These are phyloP conservation scores for Knufia petricola DNA, from an alignment of 2,329 filamentous ascomycete genomes.

Conservation along the genomic window DNA sequence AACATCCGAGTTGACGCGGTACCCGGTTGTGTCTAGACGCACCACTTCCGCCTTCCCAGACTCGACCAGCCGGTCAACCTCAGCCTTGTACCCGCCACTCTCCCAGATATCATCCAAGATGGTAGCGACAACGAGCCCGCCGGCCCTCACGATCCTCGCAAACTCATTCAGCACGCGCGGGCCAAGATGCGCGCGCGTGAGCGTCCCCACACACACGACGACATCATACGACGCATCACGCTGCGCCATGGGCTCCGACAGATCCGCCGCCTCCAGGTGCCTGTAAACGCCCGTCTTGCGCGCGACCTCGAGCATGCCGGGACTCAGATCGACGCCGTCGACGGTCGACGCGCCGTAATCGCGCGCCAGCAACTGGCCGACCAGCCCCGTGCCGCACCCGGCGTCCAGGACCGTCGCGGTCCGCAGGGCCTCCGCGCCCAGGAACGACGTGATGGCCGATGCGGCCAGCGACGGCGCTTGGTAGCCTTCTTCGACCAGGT, in stretches of 20 bases:
- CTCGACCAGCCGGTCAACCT: conserved; percentile 32
- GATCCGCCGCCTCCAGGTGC: conserved; percentile 36
- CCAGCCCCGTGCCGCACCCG: conserved; percentile 48
- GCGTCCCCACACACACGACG: conserved; percentile 45
- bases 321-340: conserved; percentile 45
- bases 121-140: conserved; percentile 43
- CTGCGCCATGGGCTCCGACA: conserved; percentile 36
- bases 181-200: conserved; percentile 48
- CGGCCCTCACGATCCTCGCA: conserved; percentile 34
- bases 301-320: conserved; percentile 45
- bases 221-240: conserved; percentile 39
- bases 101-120: conserved; percentile 44
- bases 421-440: conserved; percentile 12
- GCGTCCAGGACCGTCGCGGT: conserved; percentile 40
- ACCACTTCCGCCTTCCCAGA: conserved; percentile 30
- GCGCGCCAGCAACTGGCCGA: conserved; percentile 38
- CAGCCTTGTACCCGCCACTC: conserved; percentile 38
- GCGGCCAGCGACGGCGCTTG: conserved; percentile 35
- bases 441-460: conserved; percentile 23
- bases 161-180: conserved; percentile 43
- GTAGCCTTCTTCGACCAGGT: conserved; percentile 34
- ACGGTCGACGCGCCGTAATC: conserved; percentile 34
- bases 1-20: no score
- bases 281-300: conserved; percentile 40
- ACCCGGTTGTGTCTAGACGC: conserved; percentile 9